Base-by-base conservation (phyloP, 2,329 filamentous ascomycete genomes). In the Xenosphaeropsis pyriputrescens region DNA sequence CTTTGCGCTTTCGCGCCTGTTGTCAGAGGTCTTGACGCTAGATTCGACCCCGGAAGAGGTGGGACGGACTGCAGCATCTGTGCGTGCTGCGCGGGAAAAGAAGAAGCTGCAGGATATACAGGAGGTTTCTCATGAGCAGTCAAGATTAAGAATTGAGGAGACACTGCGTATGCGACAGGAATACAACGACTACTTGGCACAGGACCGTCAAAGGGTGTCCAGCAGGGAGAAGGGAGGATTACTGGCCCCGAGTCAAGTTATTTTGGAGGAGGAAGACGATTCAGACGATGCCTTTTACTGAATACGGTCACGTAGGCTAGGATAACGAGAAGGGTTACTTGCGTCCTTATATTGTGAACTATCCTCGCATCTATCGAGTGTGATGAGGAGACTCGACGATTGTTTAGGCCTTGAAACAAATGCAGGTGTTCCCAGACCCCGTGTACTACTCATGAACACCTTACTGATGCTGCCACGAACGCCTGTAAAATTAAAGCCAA, bases 261-360 rank as follows among this genome's bases (percentile, higher is more conserved):
- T 85, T 43, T 67, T 79, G 40, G 80, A 83, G 55, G 80, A 85
- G 52, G 76, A 79, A 37, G 78, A 81, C 52, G 65, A 65, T 47
- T 73, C 67, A 16, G 68, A 67, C 37, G 47, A 45, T 42, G 44
- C 36, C 12, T 51, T 51, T 37, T 52, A 16, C n/a, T 22, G 17
- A 6, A 3, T 30, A 35, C 3, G 5, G 4, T 16, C 17, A 18
- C 31, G 11, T 32, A 32, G 11, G 14, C 17, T 32, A 32, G 3
- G 8, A 26, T 26, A 9, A 26, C 3, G 22, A 26, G 22, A 26
- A 26, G 22, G 22, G 12, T 6, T 11, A 26, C 12, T 26, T 26
- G 22, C 12, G 8, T 26, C 22, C 22, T 26, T 26, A 26, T 26
- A 9, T 6, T 26, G 22, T 11, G 12, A 26, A 26, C 22, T 26